Conservation (phyloP, 805 yeast species). For the Ogataea pilisensis region DNA sequence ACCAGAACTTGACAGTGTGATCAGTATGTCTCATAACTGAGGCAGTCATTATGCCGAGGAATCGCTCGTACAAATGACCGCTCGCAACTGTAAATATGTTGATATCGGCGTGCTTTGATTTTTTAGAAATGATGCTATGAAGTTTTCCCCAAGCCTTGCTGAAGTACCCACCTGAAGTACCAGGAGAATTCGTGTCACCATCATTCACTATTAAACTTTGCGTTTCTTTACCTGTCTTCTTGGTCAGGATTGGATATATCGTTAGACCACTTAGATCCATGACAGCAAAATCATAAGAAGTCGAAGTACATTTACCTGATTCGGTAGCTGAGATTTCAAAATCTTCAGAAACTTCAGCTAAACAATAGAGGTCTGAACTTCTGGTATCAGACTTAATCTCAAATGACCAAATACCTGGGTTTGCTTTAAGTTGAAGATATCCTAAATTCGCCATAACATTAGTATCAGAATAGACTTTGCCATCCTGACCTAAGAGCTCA, state of each 20-base stretch:
- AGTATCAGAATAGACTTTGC: conserved; percentile 45
- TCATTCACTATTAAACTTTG: conserved; percentile 12
- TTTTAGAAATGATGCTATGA: conserved; percentile 7
- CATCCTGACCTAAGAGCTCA: conserved; percentile 27
- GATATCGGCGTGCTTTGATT: conserved; percentile 49
- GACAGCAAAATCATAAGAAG: conserved; percentile 29
- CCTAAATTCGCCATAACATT: conserved; percentile 77
- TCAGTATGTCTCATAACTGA: conserved; percentile 67
- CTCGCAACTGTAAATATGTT: conserved; percentile 82
- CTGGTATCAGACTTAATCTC: conserved; percentile 37
- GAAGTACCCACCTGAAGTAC: no score
- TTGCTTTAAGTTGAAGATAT: conserved; percentile 71
- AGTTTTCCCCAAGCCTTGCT: conserved; percentile 1
- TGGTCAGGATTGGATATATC: conserved; percentile 41
- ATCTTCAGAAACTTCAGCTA: conserved; percentile 32
- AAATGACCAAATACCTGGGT: conserved; percentile 69
- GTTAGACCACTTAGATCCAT: conserved; percentile 43
- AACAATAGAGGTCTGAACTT: conserved; percentile 38
- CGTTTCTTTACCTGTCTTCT: conserved; percentile 34
- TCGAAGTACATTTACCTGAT: neutral
- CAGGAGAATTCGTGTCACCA: no score
- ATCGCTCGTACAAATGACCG: conserved; percentile 74
- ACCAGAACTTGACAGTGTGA: conserved; percentile 76
- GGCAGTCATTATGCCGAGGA: conserved; percentile 72
- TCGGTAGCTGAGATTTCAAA: conserved; percentile 1